These are phyloP conservation scores for Trichomonas gallinae DNA, from an alignment of 208 protist genomes.

Conservation along the genomic window DNA sequence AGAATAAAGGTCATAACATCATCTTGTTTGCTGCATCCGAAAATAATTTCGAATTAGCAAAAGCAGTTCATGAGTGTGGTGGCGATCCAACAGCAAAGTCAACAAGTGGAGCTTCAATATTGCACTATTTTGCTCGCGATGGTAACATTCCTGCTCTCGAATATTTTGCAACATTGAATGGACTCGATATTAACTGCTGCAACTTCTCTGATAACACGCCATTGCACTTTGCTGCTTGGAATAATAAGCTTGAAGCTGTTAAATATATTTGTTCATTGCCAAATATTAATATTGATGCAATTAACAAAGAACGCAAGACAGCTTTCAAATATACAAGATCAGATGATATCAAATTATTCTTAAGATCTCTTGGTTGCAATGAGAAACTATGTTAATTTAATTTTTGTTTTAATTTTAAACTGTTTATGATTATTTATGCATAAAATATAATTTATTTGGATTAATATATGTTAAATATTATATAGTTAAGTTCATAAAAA, in stretches of 20 bases:
- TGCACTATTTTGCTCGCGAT: neutral
- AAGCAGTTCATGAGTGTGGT: neutral
- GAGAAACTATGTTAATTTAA: neutral
- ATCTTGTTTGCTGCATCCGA: neutral
- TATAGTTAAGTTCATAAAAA: too few relatives aligned
- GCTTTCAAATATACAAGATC: neutral
- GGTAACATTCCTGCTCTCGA: neutral
- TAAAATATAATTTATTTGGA: too few relatives aligned
- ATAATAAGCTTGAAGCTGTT: neutral
- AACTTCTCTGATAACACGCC: neutral
- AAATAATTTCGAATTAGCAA: neutral
- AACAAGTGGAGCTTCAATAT: neutral
- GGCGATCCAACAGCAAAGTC: neutral
- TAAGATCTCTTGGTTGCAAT: neutral
- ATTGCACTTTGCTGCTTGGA: neutral
- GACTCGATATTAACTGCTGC: neutral
- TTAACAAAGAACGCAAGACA: neutral
- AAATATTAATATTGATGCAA: neutral
- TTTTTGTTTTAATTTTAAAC: too few relatives aligned
- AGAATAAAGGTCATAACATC: neutral
- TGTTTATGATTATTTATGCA: too few relatives aligned
- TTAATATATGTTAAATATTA: too few relatives aligned
- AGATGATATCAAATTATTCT: neutral
- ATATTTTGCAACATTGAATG: neutral
- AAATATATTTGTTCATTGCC: neutral